Evolutionary conservation across 345 rosid species (phyloP).

Genomic region (Citrus glauca): DNA sequence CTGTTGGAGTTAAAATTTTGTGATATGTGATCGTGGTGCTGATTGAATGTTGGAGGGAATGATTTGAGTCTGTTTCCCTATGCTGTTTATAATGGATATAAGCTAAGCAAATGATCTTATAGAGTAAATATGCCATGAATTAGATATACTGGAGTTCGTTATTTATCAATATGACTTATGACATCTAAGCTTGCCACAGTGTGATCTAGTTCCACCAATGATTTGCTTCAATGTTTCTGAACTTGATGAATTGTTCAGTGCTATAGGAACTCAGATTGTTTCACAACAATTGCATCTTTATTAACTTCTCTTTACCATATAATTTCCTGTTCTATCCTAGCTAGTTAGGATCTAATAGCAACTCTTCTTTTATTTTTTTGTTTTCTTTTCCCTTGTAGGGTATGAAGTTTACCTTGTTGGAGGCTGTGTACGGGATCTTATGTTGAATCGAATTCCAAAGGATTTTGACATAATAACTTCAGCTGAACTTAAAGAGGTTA

Average conservation of each 20-base stretch:
- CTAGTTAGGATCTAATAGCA: not conserved
- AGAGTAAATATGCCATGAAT: not conserved
- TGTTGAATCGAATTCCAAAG: constrained; percentile 71
- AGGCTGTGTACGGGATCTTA: constrained; percentile 95
- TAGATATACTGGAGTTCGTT: not conserved
- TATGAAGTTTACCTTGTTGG: constrained; percentile 91
- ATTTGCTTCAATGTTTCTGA: not conserved
- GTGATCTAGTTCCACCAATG: not conserved
- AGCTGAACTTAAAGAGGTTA: constrained; percentile 84
- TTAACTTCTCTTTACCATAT: not conserved
- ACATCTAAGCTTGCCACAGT: not conserved
- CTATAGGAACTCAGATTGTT: not conserved
- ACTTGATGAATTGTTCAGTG: not conserved
- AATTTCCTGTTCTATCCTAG: not conserved
- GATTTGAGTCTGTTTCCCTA: not conserved
- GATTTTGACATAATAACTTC: constrained; percentile 91
- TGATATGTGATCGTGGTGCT: not conserved
- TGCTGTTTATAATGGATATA: not conserved
- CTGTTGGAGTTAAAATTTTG: not conserved
- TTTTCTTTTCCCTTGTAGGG: constrained; percentile 34
- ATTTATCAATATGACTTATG: not conserved
- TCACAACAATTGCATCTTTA: not conserved
- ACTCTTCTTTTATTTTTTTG: not conserved
- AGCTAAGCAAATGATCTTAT: not conserved
- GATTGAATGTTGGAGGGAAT: not conserved